Percentiles rank a stretch among this genome's conserved stretches.
phyloP scores from a whole-genome alignment of 139 green algal genomes.

The Auxenochlorella protothecoides region DNA sequence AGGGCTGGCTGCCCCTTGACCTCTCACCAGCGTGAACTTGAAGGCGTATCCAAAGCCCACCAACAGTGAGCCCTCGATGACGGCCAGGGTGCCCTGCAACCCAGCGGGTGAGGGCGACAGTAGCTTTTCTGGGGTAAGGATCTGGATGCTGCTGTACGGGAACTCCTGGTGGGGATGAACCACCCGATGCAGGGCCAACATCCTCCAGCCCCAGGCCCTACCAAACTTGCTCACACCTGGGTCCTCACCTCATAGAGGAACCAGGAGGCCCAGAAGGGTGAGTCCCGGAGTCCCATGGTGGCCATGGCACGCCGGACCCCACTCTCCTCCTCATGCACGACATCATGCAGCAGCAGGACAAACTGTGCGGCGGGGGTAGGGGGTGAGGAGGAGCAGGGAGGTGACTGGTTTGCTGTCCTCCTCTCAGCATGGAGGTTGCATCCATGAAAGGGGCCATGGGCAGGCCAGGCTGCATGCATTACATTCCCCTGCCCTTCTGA shows the following conservation, averaged over 20 bases:
- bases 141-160: no score
- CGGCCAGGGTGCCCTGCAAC: conserved; percentile 10
- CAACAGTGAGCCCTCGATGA: conserved; percentile 18
- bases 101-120: no score
- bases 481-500: no score
- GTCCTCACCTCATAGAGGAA: conserved; percentile 8
- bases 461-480: background rate
- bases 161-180: no score
- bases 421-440: no score
- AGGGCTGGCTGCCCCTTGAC: background rate
- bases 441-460: background rate
- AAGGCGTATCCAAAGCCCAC: conserved; percentile 22
- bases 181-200: no score
- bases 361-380: conserved; percentile 4
- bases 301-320: conserved; percentile 15
- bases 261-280: conserved; percentile 16
- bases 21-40: conserved; percentile 10
- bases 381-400: no score
- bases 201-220: no score
- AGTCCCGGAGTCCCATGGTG: conserved; percentile 12
- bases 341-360: conserved; percentile 29
- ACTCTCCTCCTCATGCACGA: conserved; percentile 26
- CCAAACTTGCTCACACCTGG: no score
- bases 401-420: no score
- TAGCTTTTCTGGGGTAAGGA: no score